Percentiles rank a stretch among this genome's conserved stretches.
These are phyloP conservation scores for Melaleuca quinquenervia DNA, from an alignment of 345 rosid species.

Conservation along the genomic window DNA sequence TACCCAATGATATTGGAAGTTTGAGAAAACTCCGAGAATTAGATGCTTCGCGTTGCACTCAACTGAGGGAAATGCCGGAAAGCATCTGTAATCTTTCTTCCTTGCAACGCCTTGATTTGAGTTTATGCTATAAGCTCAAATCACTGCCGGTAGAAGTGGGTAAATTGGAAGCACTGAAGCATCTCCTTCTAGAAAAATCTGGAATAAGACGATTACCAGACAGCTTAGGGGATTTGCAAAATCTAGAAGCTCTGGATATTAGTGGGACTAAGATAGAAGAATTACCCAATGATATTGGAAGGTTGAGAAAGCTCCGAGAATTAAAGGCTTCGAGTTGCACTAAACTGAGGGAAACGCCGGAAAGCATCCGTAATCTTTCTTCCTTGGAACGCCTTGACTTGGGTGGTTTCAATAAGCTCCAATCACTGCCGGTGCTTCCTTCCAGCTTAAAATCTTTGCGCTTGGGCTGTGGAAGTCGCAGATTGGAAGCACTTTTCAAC, in stretches of 20 bases:
- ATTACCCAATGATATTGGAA: not conserved
- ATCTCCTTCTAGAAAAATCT: not conserved
- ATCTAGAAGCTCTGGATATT: not conserved
- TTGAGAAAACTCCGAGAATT: not conserved
- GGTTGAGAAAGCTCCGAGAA: no score
- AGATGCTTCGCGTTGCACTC: not conserved
- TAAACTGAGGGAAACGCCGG: no score
- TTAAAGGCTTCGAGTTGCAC: no score
- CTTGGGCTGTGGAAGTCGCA: not conserved
- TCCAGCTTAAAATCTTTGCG: not conserved
- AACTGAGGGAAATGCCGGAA: no score
- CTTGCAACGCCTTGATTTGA: no score
- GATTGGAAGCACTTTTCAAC: not conserved
- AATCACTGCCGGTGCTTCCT: not conserved
- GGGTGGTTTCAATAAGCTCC: fast-evolving
- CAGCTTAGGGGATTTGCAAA: not conserved
- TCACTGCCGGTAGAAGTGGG: not conserved
- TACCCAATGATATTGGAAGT: not conserved
- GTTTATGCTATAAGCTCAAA: not conserved
- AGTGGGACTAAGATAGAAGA: not conserved
- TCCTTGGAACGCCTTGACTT: no score
- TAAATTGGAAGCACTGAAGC: not conserved
- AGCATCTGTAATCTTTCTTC: no score
- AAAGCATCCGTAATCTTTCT: no score
- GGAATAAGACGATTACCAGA: not conserved